Evolutionary conservation across 2,329 filamentous ascomycete genomes (phyloP), one percentile per base, ranked within the genome.

Genomic region (Fusarium tupiense): DNA sequence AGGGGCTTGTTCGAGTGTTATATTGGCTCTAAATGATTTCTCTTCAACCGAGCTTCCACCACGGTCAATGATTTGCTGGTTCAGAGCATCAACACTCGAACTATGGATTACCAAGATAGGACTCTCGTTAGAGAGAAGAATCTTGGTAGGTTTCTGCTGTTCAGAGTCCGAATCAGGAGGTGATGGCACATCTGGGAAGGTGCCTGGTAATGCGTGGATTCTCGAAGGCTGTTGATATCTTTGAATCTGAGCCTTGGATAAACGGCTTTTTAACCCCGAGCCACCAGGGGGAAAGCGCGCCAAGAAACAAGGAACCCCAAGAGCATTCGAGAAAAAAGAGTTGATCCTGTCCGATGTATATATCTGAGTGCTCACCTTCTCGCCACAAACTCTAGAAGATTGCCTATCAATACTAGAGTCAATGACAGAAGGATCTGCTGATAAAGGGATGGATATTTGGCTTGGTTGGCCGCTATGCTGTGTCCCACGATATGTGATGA

Each of bases 51-150:
- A 86, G 71, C 88, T 90, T n/a, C 90, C 90, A 26, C 89, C 89
- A n/a, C 84, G 86, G 8, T 83, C 82, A 61, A 84, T 87, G 76
- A 98, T 96, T 19, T 90, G 86, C 68, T 88, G 85, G 78, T 98
- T 98, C 13, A 98, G 84, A 5, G 88, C 88, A 53, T 94, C 91
- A 54, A 98, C 88, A 75, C 95, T 98, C 16, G 93, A 91, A 61
- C 90, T 88, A 26, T 94, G 94, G 64, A 98, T 92, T 53, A 94
- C 89, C 2, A 99, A 88, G 50, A 99, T 97, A 0, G 96, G 96
- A 61, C 94, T 97, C 82, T 98, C 96, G 80, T 99, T 99, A 31
- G 95, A 93, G 7, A 99, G 85, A 0, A 96, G 85, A 40, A 98
- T 95, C 8, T 91, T 87, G 81, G 61, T 81, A 64, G 35, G 80